Percentiles rank a stretch among this genome's conserved stretches.
Evolutionary conservation across 352 stramenopile genomes (phyloP).

Genomic region (Globisporangium spinosum): DNA sequence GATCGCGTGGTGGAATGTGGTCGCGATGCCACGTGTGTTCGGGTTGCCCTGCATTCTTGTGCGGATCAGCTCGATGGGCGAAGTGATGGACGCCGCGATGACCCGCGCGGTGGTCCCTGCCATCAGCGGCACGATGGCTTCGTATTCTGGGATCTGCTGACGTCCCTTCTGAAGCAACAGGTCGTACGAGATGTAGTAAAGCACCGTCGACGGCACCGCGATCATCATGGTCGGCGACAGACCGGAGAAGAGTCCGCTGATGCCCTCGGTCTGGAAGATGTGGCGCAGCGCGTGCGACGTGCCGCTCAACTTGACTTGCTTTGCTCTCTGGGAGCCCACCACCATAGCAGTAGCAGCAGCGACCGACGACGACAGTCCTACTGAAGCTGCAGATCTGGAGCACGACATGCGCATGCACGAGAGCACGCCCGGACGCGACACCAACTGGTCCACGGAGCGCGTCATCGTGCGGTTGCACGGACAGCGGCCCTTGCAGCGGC

Average conservation of each 20-base stretch:
- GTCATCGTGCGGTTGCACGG: slow-evolving; percentile 52
- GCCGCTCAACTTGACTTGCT: slow-evolving; percentile 36
- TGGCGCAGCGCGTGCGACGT: slow-evolving; percentile 67
- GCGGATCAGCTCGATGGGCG: slow-evolving; percentile 86
- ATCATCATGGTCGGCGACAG: slow-evolving; percentile 91
- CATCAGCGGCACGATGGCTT: slow-evolving; percentile 53
- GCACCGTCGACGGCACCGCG: slow-evolving; percentile 90
- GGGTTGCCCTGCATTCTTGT: slow-evolving; percentile 77
- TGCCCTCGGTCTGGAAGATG: slow-evolving; percentile 80
- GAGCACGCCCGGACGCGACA: slow-evolving; percentile 20
- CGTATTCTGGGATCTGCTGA: slow-evolving; percentile 28
- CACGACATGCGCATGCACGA: slow-evolving; percentile 47
- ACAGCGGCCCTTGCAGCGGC: slow-evolving; percentile 44
- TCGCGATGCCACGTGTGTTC: slow-evolving; percentile 25
- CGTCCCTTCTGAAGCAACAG: slow-evolving; percentile 55
- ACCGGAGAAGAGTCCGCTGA: slow-evolving; percentile 81
- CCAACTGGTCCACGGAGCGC: slow-evolving; percentile 42
- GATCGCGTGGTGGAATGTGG: slow-evolving; percentile 57
- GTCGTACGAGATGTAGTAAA: slow-evolving; percentile 96
- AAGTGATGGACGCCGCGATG: slow-evolving; percentile 73
- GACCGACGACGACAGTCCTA: neutral
- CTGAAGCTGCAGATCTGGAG: slow-evolving; percentile 8
- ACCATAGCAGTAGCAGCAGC: slow-evolving; percentile 1
- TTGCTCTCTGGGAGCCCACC: slow-evolving; percentile 8
- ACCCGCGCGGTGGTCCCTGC: slow-evolving; percentile 64